Base-by-base conservation (phyloP, 2,329 filamentous ascomycete genomes). In the Chrysoporthe puriensis region DNA sequence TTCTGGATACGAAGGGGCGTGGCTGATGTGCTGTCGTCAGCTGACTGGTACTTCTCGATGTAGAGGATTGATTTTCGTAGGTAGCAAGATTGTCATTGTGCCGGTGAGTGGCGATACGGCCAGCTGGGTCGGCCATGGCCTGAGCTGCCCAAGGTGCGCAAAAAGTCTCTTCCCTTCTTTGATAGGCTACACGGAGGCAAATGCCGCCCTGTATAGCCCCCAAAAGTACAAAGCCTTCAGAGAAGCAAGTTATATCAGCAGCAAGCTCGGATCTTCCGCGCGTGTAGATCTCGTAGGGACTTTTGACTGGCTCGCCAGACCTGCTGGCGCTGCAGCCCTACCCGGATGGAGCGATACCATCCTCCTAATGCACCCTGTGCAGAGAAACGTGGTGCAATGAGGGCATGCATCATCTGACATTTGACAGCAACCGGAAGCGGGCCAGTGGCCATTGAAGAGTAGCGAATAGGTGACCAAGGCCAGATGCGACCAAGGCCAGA, bases 1-100 rank as follows among this genome's bases (percentile, higher is more conserved):
- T 71, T 70, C 56, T 72, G 69, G 69, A 64, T 68, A 50, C 46
- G 67, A 18, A 63, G 26, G 36, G 71, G 71, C 36, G 18, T 69
- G 3, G 60, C 67, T 26, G 56, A 68, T 44, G 44, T n/a, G 8
- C 44, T 73, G 60, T 26, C 7, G 34, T 56, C n/a, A 26, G 64
- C 62, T 9, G 56, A 50, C 1, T 71, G 66, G 69, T 54, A 48
- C 40, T 63, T 48, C 40, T 70, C 60, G 11, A 46, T n/a, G 18
- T 46, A 59, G 57, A 58, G 67, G 60, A 64, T 59, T 4, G 61
- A 70, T 36, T 63, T 54, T 1, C 69, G 67, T 57, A 57, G 43
- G 63, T 64, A 46, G 54, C 57, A 66, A 66, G 43, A 21, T 61
- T 46, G 64, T 2, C 13, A 46, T 11, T 42, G 64, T 61, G 21